Conservation (phyloP, 2,329 filamentous ascomycete genomes). For the Fonsecaea nubica region DNA sequence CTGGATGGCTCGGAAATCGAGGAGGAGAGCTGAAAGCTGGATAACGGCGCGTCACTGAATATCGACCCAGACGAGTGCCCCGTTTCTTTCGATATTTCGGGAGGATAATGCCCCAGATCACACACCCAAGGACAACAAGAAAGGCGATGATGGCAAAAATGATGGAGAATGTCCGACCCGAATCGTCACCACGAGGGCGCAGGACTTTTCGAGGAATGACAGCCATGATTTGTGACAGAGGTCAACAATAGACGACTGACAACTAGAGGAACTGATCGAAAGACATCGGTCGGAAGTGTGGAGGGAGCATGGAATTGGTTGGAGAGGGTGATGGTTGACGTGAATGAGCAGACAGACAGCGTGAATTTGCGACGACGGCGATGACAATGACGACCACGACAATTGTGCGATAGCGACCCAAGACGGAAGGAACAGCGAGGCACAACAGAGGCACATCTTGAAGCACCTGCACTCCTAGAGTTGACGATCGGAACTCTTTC, state of each 20-base stretch:
- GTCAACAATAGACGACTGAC: not conserved
- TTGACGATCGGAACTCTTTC: not conserved
- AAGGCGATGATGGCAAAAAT: slow-evolving; percentile 33
- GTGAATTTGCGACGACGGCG: not conserved
- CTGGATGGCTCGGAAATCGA: slow-evolving; percentile 34
- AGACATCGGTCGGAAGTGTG: not conserved
- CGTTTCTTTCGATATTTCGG: slow-evolving; percentile 33
- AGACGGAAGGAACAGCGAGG: slow-evolving; percentile 1
- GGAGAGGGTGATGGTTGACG: not conserved
- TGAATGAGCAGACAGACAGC: not conserved
- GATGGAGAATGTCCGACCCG: slow-evolving; percentile 28
- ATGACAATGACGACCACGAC: not conserved
- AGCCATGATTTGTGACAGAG: slow-evolving; percentile 17
- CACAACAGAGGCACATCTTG: not conserved
- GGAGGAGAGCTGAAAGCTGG: slow-evolving; percentile 18
- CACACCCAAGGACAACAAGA: slow-evolving; percentile 29
- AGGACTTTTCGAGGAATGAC: slow-evolving; percentile 18
- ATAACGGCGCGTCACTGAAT: slow-evolving; percentile 7
- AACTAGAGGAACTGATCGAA: not conserved
- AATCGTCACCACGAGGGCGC: slow-evolving; percentile 19
- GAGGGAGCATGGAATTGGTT: not conserved
- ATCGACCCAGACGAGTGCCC: slow-evolving; percentile 10
- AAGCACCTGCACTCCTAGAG: not conserved
- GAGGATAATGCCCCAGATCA: slow-evolving; percentile 34
- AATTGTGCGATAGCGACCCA: not conserved